These are phyloP conservation scores for Dispira parvispora DNA, from an alignment of 192 early-diverging fungal genomes.

Conservation along the genomic window DNA sequence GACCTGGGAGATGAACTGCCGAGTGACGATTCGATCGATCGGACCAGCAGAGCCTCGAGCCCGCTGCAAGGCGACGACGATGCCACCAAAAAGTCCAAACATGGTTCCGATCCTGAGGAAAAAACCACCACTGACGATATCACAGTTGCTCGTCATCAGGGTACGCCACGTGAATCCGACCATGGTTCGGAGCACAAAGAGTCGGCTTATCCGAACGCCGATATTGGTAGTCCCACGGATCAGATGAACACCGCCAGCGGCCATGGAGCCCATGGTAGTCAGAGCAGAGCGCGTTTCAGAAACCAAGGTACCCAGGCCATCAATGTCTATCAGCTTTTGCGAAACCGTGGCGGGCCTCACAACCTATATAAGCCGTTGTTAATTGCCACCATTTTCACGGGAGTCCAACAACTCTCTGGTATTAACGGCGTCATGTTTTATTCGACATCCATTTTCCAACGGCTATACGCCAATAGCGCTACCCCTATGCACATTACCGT, in stretches of 20 bases:
- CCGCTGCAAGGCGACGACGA: background rate
- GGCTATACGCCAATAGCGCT: conserved; percentile 29
- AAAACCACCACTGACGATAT: background rate
- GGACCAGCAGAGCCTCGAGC: too few relatives aligned
- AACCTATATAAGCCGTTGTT: conserved; percentile 26
- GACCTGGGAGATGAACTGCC: conserved; percentile 6
- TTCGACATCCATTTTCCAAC: conserved; percentile 42
- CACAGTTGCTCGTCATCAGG: conserved; percentile 2
- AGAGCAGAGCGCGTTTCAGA: conserved; percentile 13
- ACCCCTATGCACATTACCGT: conserved; percentile 38
- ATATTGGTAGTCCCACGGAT: background rate
- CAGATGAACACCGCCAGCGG: conserved; percentile 4
- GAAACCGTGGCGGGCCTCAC: conserved; percentile 17
- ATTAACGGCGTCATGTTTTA: conserved; percentile 53
- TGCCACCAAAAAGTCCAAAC: background rate
- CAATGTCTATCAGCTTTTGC: conserved; percentile 17
- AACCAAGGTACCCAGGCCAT: conserved; percentile 5
- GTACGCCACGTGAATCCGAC: conserved; percentile 7
- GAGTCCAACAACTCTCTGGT: conserved; percentile 52
- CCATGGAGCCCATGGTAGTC: conserved; percentile 5
- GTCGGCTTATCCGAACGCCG: background rate
- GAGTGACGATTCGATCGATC: background rate
- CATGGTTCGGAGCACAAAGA: conserved; percentile 3
- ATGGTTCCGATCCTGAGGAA: too few relatives aligned
- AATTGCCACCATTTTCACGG: conserved; percentile 35